These are phyloP conservation scores for Collariella sp. DNA, from an alignment of 495 filamentous ascomycete genomes.

Conservation along the genomic window DNA sequence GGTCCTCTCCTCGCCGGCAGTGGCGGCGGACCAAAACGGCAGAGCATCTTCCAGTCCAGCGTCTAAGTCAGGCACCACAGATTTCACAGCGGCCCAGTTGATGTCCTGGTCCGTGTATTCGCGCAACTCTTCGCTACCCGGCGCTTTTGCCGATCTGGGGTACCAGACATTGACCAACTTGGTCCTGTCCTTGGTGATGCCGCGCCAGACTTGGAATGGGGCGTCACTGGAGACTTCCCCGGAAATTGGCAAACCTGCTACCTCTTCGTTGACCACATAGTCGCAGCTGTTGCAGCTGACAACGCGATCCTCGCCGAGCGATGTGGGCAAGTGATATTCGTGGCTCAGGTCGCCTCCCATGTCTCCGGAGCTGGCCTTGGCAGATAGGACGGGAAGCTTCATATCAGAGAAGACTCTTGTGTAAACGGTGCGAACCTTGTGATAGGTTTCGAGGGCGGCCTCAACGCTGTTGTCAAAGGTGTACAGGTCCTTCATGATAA, in stretches of 20 bases:
- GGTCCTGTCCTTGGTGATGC: conserved; percentile 58
- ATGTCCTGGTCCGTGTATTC: conserved; percentile 41
- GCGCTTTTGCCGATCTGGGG: conserved; percentile 29
- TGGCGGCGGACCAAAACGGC: conserved; percentile 44
- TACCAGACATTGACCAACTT: conserved; percentile 63
- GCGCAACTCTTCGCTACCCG: background rate
- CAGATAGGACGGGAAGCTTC: conserved; percentile 73
- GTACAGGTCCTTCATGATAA: conserved; percentile 97
- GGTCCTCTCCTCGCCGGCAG: conserved; percentile 4
- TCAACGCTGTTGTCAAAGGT: conserved; percentile 71
- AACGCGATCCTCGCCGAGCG: conserved; percentile 77
- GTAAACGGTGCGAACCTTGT: conserved; percentile 62
- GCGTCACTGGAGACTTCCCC: background rate
- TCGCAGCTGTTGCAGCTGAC: conserved; percentile 65
- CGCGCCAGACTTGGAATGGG: conserved; percentile 46
- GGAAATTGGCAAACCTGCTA: conserved; percentile 31
- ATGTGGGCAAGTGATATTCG: conserved; percentile 81
- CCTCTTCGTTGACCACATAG: conserved; percentile 79
- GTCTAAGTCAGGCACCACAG: conserved; percentile 64
- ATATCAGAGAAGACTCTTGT: conserved; percentile 68
- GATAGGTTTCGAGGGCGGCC: conserved; percentile 68
- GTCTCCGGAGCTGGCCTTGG: conserved; percentile 85
- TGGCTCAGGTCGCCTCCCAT: conserved; percentile 92
- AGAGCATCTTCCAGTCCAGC: conserved; percentile 55
- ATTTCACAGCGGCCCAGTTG: conserved; percentile 64